Evolutionary conservation across 1,139 yeast species (phyloP), one percentile per base, ranked within the genome.

Genomic region (Protomyces arabidopsidicola): DNA sequence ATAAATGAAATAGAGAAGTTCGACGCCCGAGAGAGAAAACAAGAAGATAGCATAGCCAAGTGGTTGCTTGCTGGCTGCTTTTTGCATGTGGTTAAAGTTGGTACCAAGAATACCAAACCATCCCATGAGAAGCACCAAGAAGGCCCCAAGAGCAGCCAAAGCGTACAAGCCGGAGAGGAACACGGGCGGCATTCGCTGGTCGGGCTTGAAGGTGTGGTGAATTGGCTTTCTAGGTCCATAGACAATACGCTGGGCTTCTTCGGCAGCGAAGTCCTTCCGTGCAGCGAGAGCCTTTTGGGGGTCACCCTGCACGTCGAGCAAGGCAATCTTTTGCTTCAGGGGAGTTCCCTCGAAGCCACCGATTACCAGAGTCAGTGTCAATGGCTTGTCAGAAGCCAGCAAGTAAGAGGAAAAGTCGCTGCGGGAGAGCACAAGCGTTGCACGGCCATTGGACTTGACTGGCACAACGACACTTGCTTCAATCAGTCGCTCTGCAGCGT

Each of bases 291-390:
- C 45, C 8, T 35, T n/a, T 20, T 36, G 10, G 14, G 39, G 22
- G n/a, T 45, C 38, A 20, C 52, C 53, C 16, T 48, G 34, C 18
- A 63, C 45, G 12, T 20, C 6, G n/a, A 63, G 34, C 14, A 22
- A 9, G 10, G 59, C 63, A 16, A 63, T 39, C 18, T 52, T 50
- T 39, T 57, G 42, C 36, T 27, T 16, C 38, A 63, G 16, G 4
- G 63, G 62, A 34, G 58, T 34, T 20, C 52, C 60, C 3, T 54
- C 65, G 31, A 63, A 63, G 16, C 63, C 61, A n/a, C 65, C 65
- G 27, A 63, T 20, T 39, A 63, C 58, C 51, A 63, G 62, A 16
- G 65, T 57, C 48, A 63, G 31, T 12, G 27, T 53, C 39, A 63
- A 31, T 9, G 63, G 55, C 16, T 16, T 31, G 9, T 51, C 53